A percentile compares a stretch with the other conserved stretches of the same genome.
These are phyloP conservation scores for Tuber magnatum DNA, from an alignment of 495 filamentous ascomycete species.

Conservation along the genomic window DNA sequence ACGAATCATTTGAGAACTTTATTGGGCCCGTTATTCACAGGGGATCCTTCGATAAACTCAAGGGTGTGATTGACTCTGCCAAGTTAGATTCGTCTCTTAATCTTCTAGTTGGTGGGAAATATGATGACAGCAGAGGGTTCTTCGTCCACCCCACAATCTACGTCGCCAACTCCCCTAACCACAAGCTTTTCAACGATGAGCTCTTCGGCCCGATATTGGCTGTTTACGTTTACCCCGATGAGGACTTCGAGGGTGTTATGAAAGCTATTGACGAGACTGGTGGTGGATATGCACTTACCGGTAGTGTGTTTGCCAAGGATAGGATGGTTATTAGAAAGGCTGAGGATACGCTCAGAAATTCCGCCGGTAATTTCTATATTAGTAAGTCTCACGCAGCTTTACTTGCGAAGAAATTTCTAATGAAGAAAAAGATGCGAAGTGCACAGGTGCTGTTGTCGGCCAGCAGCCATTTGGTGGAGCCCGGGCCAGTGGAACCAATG, in stretches of 20 bases:
- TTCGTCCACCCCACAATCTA: conserved; percentile 71
- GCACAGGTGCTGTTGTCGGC: conserved; percentile 82
- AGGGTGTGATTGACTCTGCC: conserved; percentile 57
- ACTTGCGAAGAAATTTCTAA: background rate
- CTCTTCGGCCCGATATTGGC: conserved; percentile 70
- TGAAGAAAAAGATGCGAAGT: conserved; percentile 60
- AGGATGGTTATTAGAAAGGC: conserved; percentile 59
- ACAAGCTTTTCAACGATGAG: conserved; percentile 62
- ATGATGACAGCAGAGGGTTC: conserved; percentile 62
- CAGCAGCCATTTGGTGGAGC: conserved; percentile 89
- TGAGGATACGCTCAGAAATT: conserved; percentile 65
- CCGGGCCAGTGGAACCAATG: conserved; percentile 79
- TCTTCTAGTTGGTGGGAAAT: conserved; percentile 60
- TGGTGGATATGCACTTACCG: conserved; percentile 71
- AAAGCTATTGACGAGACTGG: conserved; percentile 55
- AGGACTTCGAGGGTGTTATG: conserved; percentile 54
- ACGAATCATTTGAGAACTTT: conserved; percentile 58
- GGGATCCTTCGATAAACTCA: conserved; percentile 63
- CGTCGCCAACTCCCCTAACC: conserved; percentile 52
- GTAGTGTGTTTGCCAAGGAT: conserved; percentile 69
- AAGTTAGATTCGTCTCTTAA: conserved; percentile 59
- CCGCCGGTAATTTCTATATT: conserved; percentile 85
- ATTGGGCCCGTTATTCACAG: conserved; percentile 74
- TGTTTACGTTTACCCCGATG: conserved; percentile 66
- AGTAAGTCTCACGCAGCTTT: conserved; percentile 44